These are phyloP conservation scores for Tephrocybe sp. DNA, from an alignment of 768 basidiomycete species.

Conservation along the genomic window DNA sequence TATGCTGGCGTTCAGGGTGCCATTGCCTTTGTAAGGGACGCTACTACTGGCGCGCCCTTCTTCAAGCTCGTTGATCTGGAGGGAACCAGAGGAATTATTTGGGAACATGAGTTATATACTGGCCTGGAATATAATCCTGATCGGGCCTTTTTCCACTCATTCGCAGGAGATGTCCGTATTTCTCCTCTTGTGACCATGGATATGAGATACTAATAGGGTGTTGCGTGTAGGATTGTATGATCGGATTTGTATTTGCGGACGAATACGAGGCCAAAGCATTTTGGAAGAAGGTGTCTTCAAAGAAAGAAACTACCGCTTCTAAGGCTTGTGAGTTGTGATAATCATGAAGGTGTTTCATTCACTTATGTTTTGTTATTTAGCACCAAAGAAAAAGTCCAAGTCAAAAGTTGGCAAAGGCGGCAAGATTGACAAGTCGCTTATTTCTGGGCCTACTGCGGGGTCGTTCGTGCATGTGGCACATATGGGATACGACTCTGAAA, in stretches of 20 bases:
- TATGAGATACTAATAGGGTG: neutral
- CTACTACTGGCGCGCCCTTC: constrained; percentile 47
- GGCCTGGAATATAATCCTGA: constrained; percentile 81
- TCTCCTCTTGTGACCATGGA: neutral
- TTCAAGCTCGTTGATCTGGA: constrained; percentile 83
- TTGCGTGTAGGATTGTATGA: constrained; percentile 70
- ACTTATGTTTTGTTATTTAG: constrained; percentile 35
- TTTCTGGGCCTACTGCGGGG: constrained; percentile 74
- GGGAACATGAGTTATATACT: constrained; percentile 90
- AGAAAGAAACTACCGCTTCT: constrained; percentile 44
- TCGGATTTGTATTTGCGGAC: constrained; percentile 88
- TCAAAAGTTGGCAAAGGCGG: constrained; percentile 62
- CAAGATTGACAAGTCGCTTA: constrained; percentile 90
- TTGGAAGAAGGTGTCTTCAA: constrained; percentile 76
- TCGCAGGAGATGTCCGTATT: constrained; percentile 84
- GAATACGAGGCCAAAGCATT: constrained; percentile 83
- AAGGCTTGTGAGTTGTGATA: constrained; percentile 44
- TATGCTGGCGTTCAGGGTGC: constrained; percentile 89
- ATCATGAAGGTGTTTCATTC: constrained; percentile 4
- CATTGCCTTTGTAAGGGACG: constrained; percentile 68
- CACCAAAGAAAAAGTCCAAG: constrained; percentile 46
- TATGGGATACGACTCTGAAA: constrained; percentile 89
- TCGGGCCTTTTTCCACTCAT: constrained; percentile 89
- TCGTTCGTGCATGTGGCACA: constrained; percentile 91
- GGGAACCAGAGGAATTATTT: constrained; percentile 84